Evolutionary conservation across 2,329 filamentous ascomycete species (phyloP), one percentile per base, ranked within the genome.

Genomic region (Fusarium succisae): DNA sequence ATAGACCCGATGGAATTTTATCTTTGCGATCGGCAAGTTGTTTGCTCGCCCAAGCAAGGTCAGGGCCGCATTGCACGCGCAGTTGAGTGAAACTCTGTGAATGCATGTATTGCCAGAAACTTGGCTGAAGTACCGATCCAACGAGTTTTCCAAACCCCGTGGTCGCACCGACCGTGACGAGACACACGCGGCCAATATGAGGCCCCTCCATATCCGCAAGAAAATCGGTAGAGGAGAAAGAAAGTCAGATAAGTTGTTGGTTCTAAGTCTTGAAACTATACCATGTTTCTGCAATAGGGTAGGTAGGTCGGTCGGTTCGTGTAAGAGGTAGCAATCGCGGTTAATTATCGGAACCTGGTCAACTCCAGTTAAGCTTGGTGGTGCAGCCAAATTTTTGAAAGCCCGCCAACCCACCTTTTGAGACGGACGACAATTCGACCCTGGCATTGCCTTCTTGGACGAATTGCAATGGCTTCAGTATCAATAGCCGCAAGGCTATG

Each of bases 81-180:
- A 98, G 86, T 69, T 92, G 85, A 1, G 92, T 94, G 82, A 93
- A 98, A 50, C 87, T 87, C 17, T 88, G 81, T 5, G 83, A 78
- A 17, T 81, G 79, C 18, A 98, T 87, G 10, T 87, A 85, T 11
- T 84, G 75, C 70, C 97, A 86, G 79, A 96, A 95, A 0, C 81
- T 76, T 1, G 87, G 83, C 24, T 87, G 84, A 11, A 97, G 84
- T 17, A 92, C 89, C 38, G 92, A 89, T 48, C 87, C 83, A 63
- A 98, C 88, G 5, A 99, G 89, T 12, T 87, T 82, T 59, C 88
- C 86, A 83, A 99, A 99, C 26, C 92, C 90, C 22, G 95, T 95
- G 1, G 96, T 99, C 11, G 96, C 96, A 64, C 96, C 96, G 37
- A 98, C 93, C 0, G 96, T 98, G 63, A 98, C 92, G 75, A 99